Evolutionary conservation across 2,329 filamentous ascomycete genomes (phyloP), one percentile per base, ranked within the genome.

Genomic region (Chrysosporium keratinophilum): DNA sequence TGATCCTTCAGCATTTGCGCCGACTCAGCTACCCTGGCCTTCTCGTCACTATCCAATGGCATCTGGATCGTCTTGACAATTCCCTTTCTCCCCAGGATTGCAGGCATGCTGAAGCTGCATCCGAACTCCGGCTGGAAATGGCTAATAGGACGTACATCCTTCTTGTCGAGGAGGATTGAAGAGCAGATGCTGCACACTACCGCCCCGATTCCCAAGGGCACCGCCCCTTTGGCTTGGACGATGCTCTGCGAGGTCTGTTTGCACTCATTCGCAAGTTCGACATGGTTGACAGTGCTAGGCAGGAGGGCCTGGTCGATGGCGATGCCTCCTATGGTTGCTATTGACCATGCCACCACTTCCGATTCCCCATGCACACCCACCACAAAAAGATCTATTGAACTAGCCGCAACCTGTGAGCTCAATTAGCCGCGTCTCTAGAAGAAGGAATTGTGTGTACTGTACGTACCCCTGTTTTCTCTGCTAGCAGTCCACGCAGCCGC

Each of bases 331-430:
- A 76, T 68, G 15, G 69, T 71, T 14, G 71, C 70, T 17, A 61
- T 67, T 6, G 71, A 74, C 74, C 71, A 76, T n/a, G 71, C 73
- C 52, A 72, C 70, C 57, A 75, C 71, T 55, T 77, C 73, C 17
- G 67, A 70, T 44, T 76, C 70, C 0, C 75, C 75, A 61, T 78
- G 75, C 53, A 76, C 72, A 10, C 75, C 75, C 19, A 77, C 60
- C 3, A 77, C 74, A 60, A 72, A 74, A 1, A 73, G 70, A 51
- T 69, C 60, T 37, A 49, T 37, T 37, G 23, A 49, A 17, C 39
- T 49, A 4, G 46, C 15, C 31, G 28, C 28, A 23, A 37, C 31
- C n/a, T 49, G 33, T 19, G n/a, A n/a, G n/a, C n/a, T n/a, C n/a
- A n/a, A n/a, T n/a, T n/a, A n/a, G n/a, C n/a, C n/a, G n/a, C n/a